Evolutionary conservation across 257 asterid genomes (phyloP), one percentile per base, ranked within the genome.

Genomic region (Ophiorrhiza pumila): DNA sequence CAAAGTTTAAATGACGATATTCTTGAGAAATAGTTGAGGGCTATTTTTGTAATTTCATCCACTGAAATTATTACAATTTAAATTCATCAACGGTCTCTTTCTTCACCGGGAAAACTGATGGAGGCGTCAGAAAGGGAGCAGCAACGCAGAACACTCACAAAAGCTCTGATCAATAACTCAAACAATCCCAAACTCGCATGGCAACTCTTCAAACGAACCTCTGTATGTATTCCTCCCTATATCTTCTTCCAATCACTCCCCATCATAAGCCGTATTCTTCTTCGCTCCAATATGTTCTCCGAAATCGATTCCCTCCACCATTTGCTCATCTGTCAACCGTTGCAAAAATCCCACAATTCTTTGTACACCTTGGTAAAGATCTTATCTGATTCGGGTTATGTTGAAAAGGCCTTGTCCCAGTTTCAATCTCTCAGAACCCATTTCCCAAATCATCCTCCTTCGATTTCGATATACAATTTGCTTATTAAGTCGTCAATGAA

Each of bases 161-260:
- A 81, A 84, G 87, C 90, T 78, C 83, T 89, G 32, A 43, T 76
- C 45, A 87, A 72, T 65, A 89, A 88, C 77, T 79, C 87, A 65
- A 74, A 72, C 78, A 83, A 88, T 46, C 93, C 96, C 46, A 79
- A 76, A 37, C 76, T 91, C 37, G 97, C 97, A 79, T 90, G 96
- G 93, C 87, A 81, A 47, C 90, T 94, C 83, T 90, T 91, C 79
- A 90, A 84, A 64, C 95, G 90, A 43, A 62, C 82, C 31, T 75
- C 84, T 73, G 63, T 70, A 65, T 71, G 63, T 45, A 42, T 55
- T 63, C 76, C 71, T 55, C 34, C n/a, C n/a, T n/a, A 34, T 60
- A 74, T 76, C 61, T 74, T 77, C 56, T 56, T 77, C 65, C 86
- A 65, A 52, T 53, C 86, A 1, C 68, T 88, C 66, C 85, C 88